phyloP scores from a whole-genome alignment of 1,284 basidiomycete genomes.

The Papiliotrema laurentii region DNA sequence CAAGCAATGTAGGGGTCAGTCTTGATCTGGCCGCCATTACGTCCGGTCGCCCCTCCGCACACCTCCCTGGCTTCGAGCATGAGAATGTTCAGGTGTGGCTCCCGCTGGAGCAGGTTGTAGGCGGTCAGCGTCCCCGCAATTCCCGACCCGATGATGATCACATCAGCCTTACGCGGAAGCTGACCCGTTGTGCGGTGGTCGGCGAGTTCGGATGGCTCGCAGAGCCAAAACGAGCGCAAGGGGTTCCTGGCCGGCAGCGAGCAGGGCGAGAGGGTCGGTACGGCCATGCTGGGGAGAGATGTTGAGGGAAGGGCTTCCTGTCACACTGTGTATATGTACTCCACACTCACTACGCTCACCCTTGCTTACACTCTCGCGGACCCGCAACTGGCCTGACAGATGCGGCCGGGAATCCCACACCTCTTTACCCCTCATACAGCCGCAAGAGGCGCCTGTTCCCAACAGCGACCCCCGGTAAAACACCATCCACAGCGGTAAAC shows the following conservation, averaged over 20 bases:
- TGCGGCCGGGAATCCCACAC: too few relatives aligned
- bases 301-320: too few relatives aligned
- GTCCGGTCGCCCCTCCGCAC: slow-evolving; percentile 18
- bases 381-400: too few relatives aligned
- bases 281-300: too few relatives aligned
- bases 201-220: slow-evolving; percentile 10
- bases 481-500: too few relatives aligned
- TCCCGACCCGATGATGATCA: slow-evolving; percentile 30
- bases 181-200: slow-evolving; percentile 11
- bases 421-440: too few relatives aligned
- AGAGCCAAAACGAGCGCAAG: slow-evolving; percentile 19
- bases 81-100: slow-evolving; percentile 9
- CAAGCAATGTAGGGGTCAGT: slow-evolving; percentile 10
- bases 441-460: too few relatives aligned
- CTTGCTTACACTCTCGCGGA: too few relatives aligned
- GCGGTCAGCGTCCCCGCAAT: slow-evolving; percentile 17
- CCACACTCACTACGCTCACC: too few relatives aligned
- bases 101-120: slow-evolving; percentile 5
- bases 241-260: slow-evolving; percentile 13
- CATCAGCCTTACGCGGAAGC: slow-evolving; percentile 20
- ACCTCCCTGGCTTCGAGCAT: slow-evolving; percentile 25
- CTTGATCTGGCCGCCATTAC: slow-evolving; percentile 14
- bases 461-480: too few relatives aligned
- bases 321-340: too few relatives aligned
- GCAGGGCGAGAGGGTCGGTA: neutral